phyloP scores from a whole-genome alignment of 148 eudicot species.

The Gaultheria prostrata region DNA sequence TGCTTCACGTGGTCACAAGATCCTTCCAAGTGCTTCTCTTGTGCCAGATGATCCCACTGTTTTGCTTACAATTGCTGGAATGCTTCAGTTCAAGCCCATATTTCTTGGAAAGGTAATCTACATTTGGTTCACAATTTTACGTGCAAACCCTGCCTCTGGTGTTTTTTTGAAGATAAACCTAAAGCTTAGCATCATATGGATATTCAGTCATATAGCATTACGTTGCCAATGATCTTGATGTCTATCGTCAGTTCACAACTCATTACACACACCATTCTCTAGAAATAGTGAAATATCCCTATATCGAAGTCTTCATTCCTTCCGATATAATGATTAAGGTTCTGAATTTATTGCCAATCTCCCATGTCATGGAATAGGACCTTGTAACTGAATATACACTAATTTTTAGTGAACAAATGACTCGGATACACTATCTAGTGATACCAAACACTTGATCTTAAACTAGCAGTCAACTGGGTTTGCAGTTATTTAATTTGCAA shows the following conservation, averaged over 20 bases:
- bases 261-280: neutral
- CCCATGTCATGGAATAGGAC: conserved; percentile 2
- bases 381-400: conserved; percentile 10
- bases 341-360: neutral
- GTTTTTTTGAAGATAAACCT: neutral
- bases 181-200: neutral
- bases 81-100: conserved; percentile 98
- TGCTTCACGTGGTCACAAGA: conserved; percentile 79
- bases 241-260: neutral
- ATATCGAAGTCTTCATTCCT: neutral
- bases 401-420: neutral
- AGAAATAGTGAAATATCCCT: neutral
- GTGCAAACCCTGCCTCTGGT: neutral
- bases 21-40: conserved; percentile 95
- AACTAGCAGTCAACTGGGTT: neutral
- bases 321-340: neutral
- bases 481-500: neutral
- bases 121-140: neutral
- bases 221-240: no score
- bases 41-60: conserved; percentile 99
- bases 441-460: conserved; percentile 1
- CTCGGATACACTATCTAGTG: neutral
- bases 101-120: conserved; percentile 86
- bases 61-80: conserved; percentile 92
- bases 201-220: no score